A percentile compares a stretch with the other conserved stretches of the same genome.
Conservation (phyloP, 2,329 filamentous ascomycete species). For the Fusarium nanum region DNA sequence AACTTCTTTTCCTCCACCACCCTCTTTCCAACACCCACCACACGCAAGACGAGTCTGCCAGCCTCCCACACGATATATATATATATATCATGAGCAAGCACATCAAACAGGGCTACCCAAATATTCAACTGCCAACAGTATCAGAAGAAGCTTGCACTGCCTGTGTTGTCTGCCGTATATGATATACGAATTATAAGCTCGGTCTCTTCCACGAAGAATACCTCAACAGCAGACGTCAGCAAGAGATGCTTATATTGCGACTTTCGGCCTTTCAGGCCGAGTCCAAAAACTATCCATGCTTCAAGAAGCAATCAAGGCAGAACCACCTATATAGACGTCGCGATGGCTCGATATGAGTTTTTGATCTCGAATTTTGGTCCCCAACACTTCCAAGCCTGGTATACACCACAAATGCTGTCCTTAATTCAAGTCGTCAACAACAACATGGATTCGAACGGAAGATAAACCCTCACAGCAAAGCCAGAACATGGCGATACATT, state of each 20-base stretch:
- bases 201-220: not conserved
- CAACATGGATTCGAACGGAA: not conserved
- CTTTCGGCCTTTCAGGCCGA: not conserved
- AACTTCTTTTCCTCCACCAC: not conserved
- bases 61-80: not conserved
- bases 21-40: not conserved
- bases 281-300: too few relatives aligned
- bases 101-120: not conserved
- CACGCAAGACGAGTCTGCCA: not conserved
- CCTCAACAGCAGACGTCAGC: too few relatives aligned
- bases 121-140: not conserved
- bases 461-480: not conserved
- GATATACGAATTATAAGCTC: not conserved
- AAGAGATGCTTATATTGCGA: not conserved
- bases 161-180: not conserved
- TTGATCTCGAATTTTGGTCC: not conserved
- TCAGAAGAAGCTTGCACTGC: too few relatives aligned
- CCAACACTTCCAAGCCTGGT: not conserved
- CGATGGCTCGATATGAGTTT: not conserved
- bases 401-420: not conserved
- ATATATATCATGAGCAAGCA: not conserved
- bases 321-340: not conserved
- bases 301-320: not conserved
- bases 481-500: not conserved
- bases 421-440: not conserved